Percentiles rank a stretch among this genome's conserved stretches.
Evolutionary conservation across 2,329 filamentous ascomycete genomes (phyloP).

Genomic region (Graphium sp.): DNA sequence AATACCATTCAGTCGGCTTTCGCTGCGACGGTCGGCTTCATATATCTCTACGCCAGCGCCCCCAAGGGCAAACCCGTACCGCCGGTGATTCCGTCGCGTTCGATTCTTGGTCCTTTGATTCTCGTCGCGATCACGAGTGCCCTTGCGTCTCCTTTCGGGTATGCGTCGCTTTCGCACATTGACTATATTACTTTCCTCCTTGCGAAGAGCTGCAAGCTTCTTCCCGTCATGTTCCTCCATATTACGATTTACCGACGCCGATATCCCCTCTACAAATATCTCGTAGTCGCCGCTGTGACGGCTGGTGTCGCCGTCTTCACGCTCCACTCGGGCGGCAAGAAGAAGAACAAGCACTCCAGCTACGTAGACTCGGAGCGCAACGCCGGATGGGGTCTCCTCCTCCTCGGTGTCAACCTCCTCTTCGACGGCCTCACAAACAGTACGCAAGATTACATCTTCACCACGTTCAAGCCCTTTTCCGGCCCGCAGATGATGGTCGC

Average conservation of each 20-base stretch:
- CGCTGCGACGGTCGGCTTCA: constrained; percentile 63
- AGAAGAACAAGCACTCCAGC: constrained; percentile 25
- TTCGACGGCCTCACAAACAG: constrained; percentile 95
- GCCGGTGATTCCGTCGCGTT: constrained; percentile 59
- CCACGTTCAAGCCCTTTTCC: constrained; percentile 59
- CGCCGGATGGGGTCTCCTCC: constrained; percentile 61
- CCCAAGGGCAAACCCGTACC: constrained; percentile 22
- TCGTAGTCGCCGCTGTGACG: constrained; percentile 81
- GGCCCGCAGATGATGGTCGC: constrained; percentile 99
- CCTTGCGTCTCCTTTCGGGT: constrained; percentile 88
- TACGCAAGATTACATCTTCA: constrained; percentile 90
- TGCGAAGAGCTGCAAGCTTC: constrained; percentile 92
- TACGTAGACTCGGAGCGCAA: constrained; percentile 33
- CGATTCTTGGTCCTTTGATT: constrained; percentile 62
- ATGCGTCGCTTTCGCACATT: constrained; percentile 80
- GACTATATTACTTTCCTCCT: constrained; percentile 98
- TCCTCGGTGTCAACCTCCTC: constrained; percentile 77
- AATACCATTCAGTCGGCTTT: constrained; percentile 92
- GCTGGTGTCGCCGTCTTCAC: constrained; percentile 90
- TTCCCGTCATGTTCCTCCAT: constrained; percentile 97
- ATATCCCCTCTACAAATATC: constrained; percentile 93
- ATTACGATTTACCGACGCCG: constrained; percentile 76
- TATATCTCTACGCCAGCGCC: constrained; percentile 61
- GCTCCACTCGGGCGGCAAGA: constrained; percentile 52
- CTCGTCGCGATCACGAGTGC: constrained; percentile 79